A percentile compares a stretch with the other conserved stretches of the same genome.
These are phyloP conservation scores for Botrytis porri DNA, from an alignment of 2,329 filamentous ascomycete genomes.

Conservation along the genomic window DNA sequence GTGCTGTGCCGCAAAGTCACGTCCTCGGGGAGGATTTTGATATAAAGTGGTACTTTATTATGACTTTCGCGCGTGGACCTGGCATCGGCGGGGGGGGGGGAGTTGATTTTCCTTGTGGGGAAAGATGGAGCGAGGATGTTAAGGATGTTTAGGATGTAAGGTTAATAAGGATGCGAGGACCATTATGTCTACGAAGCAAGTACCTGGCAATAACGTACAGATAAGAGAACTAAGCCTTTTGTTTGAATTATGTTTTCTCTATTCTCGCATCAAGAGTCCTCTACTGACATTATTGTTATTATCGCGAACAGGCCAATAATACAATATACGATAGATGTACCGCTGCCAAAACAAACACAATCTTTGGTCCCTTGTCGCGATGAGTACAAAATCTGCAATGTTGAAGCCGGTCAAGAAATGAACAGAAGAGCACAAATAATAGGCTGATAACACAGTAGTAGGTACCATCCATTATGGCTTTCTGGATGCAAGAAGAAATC, in stretches of 20 bases:
- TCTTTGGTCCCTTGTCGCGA: neutral
- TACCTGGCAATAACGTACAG: neutral
- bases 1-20: conserved; percentile 19
- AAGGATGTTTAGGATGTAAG: neutral
- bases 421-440: neutral
- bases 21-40: neutral
- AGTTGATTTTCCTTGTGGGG: conserved; percentile 10
- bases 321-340: neutral
- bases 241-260: neutral
- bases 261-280: neutral
- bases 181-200: too few species aligned
- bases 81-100: neutral
- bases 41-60: neutral
- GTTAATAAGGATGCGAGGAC: neutral
- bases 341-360: neutral
- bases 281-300: neutral
- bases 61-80: conserved; percentile 9
- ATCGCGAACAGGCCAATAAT: neutral
- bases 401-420: neutral
- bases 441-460: neutral
- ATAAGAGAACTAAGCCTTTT: neutral
- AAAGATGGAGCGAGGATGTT: conserved; percentile 2
- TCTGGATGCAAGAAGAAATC: neutral
- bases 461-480: neutral
- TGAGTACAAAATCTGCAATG: neutral